These are phyloP conservation scores for Yamadazyma laniorum DNA, from an alignment of 805 yeast species.

Conservation along the genomic window DNA sequence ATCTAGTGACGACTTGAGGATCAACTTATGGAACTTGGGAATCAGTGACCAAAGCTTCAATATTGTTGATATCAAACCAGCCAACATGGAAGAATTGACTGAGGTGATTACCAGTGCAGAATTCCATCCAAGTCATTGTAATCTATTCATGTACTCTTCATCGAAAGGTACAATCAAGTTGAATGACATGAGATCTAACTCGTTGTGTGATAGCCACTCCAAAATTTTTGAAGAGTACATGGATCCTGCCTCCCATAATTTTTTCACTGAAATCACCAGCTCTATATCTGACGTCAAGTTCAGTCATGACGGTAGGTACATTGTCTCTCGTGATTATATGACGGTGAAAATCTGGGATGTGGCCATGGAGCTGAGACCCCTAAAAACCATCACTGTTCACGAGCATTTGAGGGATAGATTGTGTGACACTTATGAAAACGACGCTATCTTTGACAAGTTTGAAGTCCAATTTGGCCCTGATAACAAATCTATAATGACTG, in stretches of 20 bases:
- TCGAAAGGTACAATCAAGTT: slow-evolving; percentile 94
- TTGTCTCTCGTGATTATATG: slow-evolving; percentile 96
- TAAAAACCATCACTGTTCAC: slow-evolving; percentile 92
- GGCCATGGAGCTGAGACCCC: slow-evolving; percentile 92
- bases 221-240: slow-evolving; percentile 87
- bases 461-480: slow-evolving; percentile 96
- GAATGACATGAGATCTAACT: slow-evolving; percentile 94
- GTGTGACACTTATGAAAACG: slow-evolving; percentile 97
- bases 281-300: slow-evolving; percentile 93
- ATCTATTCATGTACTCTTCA: slow-evolving; percentile 90
- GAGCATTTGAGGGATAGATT: slow-evolving; percentile 89
- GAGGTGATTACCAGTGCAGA: slow-evolving; percentile 97
- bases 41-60: slow-evolving; percentile 94
- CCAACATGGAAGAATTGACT: slow-evolving; percentile 97
- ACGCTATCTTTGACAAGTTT: slow-evolving; percentile 96
- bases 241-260: slow-evolving; percentile 90
- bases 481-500: slow-evolving; percentile 89
- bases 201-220: slow-evolving; percentile 88
- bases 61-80: slow-evolving; percentile 96
- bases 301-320: slow-evolving; percentile 86
- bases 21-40: slow-evolving; percentile 92
- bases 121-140: slow-evolving; percentile 91
- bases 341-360: slow-evolving; percentile 98
- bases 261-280: slow-evolving; percentile 95
- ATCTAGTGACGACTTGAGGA: slow-evolving; percentile 89